phyloP scores from a whole-genome alignment of 441 rosid species.

The Jatropha multifida region DNA sequence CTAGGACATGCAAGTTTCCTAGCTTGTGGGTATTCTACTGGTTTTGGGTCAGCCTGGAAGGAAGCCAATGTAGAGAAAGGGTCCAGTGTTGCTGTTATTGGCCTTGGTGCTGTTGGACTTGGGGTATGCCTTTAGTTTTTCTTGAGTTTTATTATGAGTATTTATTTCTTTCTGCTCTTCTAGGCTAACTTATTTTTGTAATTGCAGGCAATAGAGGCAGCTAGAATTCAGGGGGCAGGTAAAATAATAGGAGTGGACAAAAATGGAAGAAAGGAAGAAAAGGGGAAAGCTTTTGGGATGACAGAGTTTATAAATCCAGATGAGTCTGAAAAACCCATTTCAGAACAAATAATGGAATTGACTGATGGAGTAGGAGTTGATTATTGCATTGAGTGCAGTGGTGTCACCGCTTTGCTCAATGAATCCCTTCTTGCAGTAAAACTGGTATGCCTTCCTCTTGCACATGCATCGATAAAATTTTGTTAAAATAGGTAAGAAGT shows the following conservation, averaged over 20 bases:
- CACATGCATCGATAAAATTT: neutral
- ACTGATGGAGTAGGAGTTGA: constrained; percentile 44
- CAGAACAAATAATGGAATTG: constrained; percentile 35
- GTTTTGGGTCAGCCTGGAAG: constrained; percentile 63
- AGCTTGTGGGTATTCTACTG: constrained; percentile 54
- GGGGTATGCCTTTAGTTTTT: constrained; percentile 34
- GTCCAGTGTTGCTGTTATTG: constrained; percentile 60
- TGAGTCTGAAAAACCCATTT: constrained; percentile 27
- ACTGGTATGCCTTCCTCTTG: constrained; percentile 22
- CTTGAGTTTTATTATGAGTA: too few relatives aligned
- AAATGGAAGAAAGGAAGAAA: constrained; percentile 35
- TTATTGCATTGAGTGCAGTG: constrained; percentile 49
- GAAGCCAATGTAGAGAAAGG: constrained; percentile 44
- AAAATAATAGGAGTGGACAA: constrained; percentile 49
- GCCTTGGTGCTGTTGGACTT: constrained; percentile 68
- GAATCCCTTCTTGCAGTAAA: constrained; percentile 41
- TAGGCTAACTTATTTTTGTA: too few relatives aligned
- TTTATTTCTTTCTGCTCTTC: too few relatives aligned
- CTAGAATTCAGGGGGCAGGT: constrained; percentile 36
- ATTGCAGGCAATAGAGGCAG: constrained; percentile 42
- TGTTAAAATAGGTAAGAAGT: neutral
- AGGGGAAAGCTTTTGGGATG: constrained; percentile 47
- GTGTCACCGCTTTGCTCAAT: constrained; percentile 23
- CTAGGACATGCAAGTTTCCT: constrained; percentile 38
- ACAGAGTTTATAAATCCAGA: constrained; percentile 46